These are phyloP conservation scores for Pistacia atlantica DNA, from an alignment of 345 rosid species.

Conservation along the genomic window DNA sequence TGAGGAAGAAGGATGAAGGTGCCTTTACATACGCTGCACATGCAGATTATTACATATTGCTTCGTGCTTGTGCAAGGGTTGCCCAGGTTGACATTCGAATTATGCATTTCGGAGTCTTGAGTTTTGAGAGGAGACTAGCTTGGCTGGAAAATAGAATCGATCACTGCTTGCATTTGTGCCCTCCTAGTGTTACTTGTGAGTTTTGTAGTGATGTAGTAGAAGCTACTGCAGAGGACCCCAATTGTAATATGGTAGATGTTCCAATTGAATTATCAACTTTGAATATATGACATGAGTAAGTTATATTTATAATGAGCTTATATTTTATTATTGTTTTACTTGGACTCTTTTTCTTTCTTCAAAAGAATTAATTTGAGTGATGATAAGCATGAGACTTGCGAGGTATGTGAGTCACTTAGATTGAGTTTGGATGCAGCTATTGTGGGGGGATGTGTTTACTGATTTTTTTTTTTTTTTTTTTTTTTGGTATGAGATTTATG, in stretches of 20 bases:
- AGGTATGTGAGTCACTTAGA: too few species aligned
- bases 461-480: too few species aligned
- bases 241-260: constrained; percentile 15
- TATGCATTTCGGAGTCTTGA: constrained; percentile 70
- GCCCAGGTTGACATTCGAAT: constrained; percentile 61
- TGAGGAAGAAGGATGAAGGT: constrained; percentile 64
- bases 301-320: neutral
- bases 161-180: constrained; percentile 50
- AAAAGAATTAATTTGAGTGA: neutral
- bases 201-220: constrained; percentile 35
- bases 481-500: too few species aligned
- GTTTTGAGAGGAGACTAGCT: constrained; percentile 75
- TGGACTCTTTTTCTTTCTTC: neutral
- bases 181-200: constrained; percentile 47
- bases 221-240: constrained; percentile 22
- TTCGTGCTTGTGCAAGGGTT: constrained; percentile 61
- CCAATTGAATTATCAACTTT: constrained; percentile 27
- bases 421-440: too few species aligned
- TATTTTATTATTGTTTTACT: too few species aligned
- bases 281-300: constrained; percentile 15
- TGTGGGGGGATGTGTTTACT: too few species aligned
- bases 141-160: constrained; percentile 72
- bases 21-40: constrained; percentile 57
- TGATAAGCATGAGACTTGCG: too few species aligned
- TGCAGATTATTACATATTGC: constrained; percentile 81